A percentile compares a stretch with the other conserved stretches of the same genome.
These are phyloP conservation scores for Gossypium lobatum DNA, from an alignment of 441 rosid genomes.

Conservation along the genomic window DNA sequence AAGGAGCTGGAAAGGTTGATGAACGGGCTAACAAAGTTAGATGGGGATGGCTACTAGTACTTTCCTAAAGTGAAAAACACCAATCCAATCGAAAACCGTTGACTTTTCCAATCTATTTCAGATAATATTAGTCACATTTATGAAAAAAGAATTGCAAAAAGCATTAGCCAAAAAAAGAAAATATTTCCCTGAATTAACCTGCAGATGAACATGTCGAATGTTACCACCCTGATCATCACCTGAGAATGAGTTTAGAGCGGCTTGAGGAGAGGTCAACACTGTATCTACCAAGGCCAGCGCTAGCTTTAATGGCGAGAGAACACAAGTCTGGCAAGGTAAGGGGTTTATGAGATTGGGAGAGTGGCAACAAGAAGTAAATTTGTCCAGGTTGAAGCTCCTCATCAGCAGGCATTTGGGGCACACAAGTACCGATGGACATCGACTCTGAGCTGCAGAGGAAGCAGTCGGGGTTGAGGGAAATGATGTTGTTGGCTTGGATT, in stretches of 20 bases:
- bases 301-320: conserved; percentile 35
- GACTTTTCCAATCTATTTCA: background rate
- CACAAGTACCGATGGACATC: conserved; percentile 20
- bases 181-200: background rate
- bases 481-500: conserved; percentile 20
- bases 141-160: background rate
- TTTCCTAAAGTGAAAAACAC: background rate
- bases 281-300: conserved; percentile 8
- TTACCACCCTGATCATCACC: conserved; percentile 11
- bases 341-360: conserved; percentile 13
- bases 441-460: conserved; percentile 35
- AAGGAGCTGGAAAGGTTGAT: background rate
- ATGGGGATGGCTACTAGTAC: background rate
- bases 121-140: background rate
- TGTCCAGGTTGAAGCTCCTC: conserved; percentile 33
- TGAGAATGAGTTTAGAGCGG: conserved; percentile 5
- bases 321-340: conserved; percentile 28
- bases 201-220: background rate
- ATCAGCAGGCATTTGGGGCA: conserved; percentile 21
- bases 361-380: conserved; percentile 34
- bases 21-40: background rate
- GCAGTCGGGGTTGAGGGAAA: conserved; percentile 22
- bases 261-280: background rate
- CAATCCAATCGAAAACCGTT: conserved; percentile 6
- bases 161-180: background rate